These are phyloP conservation scores for Setomelanomma holmii DNA, from an alignment of 2,329 filamentous ascomycete species.

Conservation along the genomic window DNA sequence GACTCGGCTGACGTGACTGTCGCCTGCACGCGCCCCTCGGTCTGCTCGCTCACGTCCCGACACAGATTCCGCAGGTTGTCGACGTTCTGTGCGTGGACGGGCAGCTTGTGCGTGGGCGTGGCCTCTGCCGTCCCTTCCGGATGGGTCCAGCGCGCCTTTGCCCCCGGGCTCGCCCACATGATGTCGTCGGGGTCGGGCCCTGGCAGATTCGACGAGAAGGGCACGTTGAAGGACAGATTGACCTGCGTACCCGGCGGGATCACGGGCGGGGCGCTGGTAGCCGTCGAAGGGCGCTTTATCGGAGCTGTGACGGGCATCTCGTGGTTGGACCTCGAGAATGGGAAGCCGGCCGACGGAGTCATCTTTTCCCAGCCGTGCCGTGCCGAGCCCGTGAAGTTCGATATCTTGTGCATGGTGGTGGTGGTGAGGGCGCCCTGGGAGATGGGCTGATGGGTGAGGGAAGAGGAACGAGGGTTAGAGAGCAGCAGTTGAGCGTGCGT, in stretches of 20 bases:
- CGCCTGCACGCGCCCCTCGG: slow-evolving; percentile 73
- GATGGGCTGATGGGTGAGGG: slow-evolving; percentile 29
- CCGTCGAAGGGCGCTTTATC: slow-evolving; percentile 64
- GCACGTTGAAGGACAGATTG: slow-evolving; percentile 96
- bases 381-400: slow-evolving; percentile 70
- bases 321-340: slow-evolving; percentile 66
- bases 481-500: slow-evolving; percentile 1
- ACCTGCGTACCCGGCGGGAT: slow-evolving; percentile 78
- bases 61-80: slow-evolving; percentile 80
- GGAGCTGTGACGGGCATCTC: slow-evolving; percentile 60
- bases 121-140: slow-evolving; percentile 85
- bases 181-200: slow-evolving; percentile 95
- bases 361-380: slow-evolving; percentile 73
- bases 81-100: slow-evolving; percentile 89
- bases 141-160: slow-evolving; percentile 91
- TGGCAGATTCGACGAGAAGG: slow-evolving; percentile 89
- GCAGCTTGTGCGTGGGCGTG: slow-evolving; percentile 84
- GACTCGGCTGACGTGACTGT: slow-evolving; percentile 83
- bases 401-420: slow-evolving; percentile 69
- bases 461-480: slow-evolving; percentile 27
- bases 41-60: slow-evolving; percentile 75
- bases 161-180: slow-evolving; percentile 86
- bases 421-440: slow-evolving; percentile 33
- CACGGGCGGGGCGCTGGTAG: slow-evolving; percentile 61
- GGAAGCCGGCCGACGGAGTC: slow-evolving; percentile 67